Percentiles rank a stretch among this genome's conserved stretches.
Evolutionary conservation across 1,284 basidiomycete genomes (phyloP).

Genomic region (Trametes polyzona): DNA sequence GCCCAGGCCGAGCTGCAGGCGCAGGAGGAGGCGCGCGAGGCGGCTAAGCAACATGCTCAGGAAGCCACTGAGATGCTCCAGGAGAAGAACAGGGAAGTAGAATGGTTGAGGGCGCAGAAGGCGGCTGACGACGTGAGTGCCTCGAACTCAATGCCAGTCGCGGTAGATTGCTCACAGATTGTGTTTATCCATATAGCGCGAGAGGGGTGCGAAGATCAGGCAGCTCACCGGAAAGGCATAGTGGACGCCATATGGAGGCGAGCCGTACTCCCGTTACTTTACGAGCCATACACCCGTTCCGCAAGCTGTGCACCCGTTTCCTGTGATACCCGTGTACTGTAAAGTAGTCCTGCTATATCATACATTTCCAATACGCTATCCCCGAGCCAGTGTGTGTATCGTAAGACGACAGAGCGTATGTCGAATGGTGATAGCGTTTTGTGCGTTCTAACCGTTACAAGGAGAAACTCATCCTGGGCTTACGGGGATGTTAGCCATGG

Average conservation of each 20-base stretch:
- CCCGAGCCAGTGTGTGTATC: too few species aligned
- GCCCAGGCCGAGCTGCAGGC: slow-evolving; percentile 47
- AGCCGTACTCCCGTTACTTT: too few species aligned
- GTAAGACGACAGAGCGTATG: too few species aligned
- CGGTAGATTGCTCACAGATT: background rate
- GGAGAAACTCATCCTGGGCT: too few species aligned
- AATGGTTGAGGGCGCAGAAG: slow-evolving; percentile 50
- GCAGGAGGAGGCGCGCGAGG: slow-evolving; percentile 49
- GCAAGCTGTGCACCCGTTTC: background rate
- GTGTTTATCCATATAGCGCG: slow-evolving; percentile 32
- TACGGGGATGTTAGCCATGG: too few species aligned
- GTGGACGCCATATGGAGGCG: too few species aligned
- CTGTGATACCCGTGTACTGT: too few species aligned
- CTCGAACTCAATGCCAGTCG: background rate
- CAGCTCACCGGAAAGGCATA: slow-evolving; percentile 39
- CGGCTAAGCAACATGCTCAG: slow-evolving; percentile 45
- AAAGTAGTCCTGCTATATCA: too few species aligned
- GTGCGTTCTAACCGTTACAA: too few species aligned
- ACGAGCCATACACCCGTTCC: too few species aligned
- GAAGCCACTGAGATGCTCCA: slow-evolving; percentile 53
- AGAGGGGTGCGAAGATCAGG: slow-evolving; percentile 48
- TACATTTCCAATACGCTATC: too few species aligned
- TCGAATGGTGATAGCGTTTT: too few species aligned
- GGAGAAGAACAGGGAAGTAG: slow-evolving; percentile 58
- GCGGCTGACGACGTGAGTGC: slow-evolving; percentile 51